Percentiles rank a stretch among this genome's conserved stretches.
Evolutionary conservation across 192 early-diverging fungal species (phyloP).

Genomic region (Rhizoclosmatium globosum): DNA sequence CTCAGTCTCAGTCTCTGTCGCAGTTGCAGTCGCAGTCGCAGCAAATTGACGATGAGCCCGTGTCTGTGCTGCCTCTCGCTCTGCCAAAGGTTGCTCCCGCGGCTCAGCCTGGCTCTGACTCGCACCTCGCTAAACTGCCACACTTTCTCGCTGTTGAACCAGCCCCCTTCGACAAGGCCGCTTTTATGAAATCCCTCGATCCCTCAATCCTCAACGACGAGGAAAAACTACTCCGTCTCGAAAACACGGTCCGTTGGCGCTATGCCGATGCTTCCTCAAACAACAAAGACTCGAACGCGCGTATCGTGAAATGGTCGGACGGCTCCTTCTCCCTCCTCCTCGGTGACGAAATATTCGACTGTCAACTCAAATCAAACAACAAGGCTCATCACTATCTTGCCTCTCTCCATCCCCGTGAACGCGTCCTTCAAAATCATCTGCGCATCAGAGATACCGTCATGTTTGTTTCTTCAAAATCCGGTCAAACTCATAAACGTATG

Average conservation of each 20-base stretch:
- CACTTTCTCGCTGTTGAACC: slow-evolving; percentile 73
- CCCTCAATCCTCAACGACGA: slow-evolving; percentile 44
- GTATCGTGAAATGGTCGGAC: slow-evolving; percentile 82
- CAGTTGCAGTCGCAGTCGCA: neutral
- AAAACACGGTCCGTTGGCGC: slow-evolving; percentile 85
- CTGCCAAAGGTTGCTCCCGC: neutral
- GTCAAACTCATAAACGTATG: slow-evolving; percentile 70
- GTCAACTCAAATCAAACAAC: slow-evolving; percentile 56
- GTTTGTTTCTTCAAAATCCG: slow-evolving; percentile 67
- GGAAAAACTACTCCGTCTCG: slow-evolving; percentile 54
- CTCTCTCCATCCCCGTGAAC: slow-evolving; percentile 58
- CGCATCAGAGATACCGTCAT: slow-evolving; percentile 67
- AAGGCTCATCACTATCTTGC: slow-evolving; percentile 70
- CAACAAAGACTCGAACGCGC: slow-evolving; percentile 76
- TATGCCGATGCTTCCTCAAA: slow-evolving; percentile 31
- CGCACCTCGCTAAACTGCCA: slow-evolving; percentile 59
- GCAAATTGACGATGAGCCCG: neutral
- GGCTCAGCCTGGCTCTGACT: neutral
- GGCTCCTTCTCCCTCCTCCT: slow-evolving; percentile 75
- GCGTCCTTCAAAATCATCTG: slow-evolving; percentile 73
- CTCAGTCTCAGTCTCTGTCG: neutral
- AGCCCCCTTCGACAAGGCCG: slow-evolving; percentile 67
- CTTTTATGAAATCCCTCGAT: slow-evolving; percentile 46
- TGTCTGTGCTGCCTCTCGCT: neutral
- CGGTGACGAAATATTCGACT: slow-evolving; percentile 79